Conservation (phyloP, 805 yeast genomes). For the Yamadazyma paraphyllophila region DNA sequence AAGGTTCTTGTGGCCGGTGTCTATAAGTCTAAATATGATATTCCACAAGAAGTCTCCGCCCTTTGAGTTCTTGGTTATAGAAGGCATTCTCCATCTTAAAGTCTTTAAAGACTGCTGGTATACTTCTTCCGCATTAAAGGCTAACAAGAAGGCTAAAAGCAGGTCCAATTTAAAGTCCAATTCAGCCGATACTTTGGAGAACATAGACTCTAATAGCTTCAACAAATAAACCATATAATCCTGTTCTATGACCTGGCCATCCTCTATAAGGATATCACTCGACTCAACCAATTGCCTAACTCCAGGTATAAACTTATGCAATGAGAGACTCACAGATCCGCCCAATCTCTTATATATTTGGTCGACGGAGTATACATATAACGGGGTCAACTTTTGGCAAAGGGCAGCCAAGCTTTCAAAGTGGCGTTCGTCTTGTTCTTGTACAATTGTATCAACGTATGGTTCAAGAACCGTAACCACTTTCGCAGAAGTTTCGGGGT, state of each 20-base stretch:
- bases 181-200: constrained; percentile 18
- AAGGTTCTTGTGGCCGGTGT: constrained; percentile 21
- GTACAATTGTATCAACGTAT: constrained; percentile 4
- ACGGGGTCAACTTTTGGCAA: constrained; percentile 14
- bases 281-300: constrained; percentile 10
- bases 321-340: constrained; percentile 7
- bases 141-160: constrained; percentile 22
- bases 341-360: constrained; percentile 4
- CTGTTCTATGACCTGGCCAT: constrained; percentile 13
- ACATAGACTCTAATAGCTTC: constrained; percentile 36
- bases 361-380: constrained; percentile 15
- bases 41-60: constrained; percentile 43
- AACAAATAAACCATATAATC: constrained; percentile 22
- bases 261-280: not conserved
- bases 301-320: constrained; percentile 18
- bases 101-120: constrained; percentile 37
- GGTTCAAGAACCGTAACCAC: constrained; percentile 2
- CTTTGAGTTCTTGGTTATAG: constrained; percentile 20
- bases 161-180: constrained; percentile 1
- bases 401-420: constrained; percentile 16
- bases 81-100: constrained; percentile 54
- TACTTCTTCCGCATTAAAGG: constrained; percentile 36
- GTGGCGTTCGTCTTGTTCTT: constrained; percentile 1
- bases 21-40: constrained; percentile 36
- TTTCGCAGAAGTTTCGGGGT: constrained; percentile 6